Conservation (phyloP, 1,139 yeast genomes). For the Lodderomyces jiufengensis region DNA sequence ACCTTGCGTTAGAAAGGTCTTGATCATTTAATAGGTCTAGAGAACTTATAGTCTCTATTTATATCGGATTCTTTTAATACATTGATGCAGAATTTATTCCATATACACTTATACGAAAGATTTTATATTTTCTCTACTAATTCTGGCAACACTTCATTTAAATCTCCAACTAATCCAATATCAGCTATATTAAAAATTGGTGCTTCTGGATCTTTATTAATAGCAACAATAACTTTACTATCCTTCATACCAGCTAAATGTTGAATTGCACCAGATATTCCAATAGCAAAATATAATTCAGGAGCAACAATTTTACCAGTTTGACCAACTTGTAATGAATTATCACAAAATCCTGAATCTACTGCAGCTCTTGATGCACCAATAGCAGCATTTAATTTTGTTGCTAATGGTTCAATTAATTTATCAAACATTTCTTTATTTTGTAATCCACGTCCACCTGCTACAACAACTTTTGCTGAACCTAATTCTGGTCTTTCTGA, state of each 20-base stretch:
- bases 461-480: constrained; percentile 73
- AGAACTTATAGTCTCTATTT: too few relatives aligned
- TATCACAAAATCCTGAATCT: constrained; percentile 92
- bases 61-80: too few relatives aligned
- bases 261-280: constrained; percentile 96
- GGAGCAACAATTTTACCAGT: constrained; percentile 99
- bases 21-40: too few relatives aligned
- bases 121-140: constrained; percentile 63
- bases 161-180: constrained; percentile 83
- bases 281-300: constrained; percentile 87
- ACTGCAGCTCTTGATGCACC: constrained; percentile 99
- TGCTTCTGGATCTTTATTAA: constrained; percentile 91
- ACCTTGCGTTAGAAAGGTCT: too few relatives aligned
- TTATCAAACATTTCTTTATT: constrained; percentile 83
- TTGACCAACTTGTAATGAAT: constrained; percentile 97
- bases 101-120: too few relatives aligned
- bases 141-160: constrained; percentile 83
- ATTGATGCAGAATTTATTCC: too few relatives aligned
- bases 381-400: constrained; percentile 81
- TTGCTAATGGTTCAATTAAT: constrained; percentile 79
- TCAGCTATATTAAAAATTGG: constrained; percentile 93
- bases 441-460: constrained; percentile 95
- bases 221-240: constrained; percentile 88
- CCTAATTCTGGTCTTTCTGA: constrained; percentile 91
- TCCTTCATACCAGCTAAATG: constrained; percentile 99